phyloP scores from a whole-genome alignment of 495 filamentous ascomycete genomes.

The Aspergillus taichungensis region DNA sequence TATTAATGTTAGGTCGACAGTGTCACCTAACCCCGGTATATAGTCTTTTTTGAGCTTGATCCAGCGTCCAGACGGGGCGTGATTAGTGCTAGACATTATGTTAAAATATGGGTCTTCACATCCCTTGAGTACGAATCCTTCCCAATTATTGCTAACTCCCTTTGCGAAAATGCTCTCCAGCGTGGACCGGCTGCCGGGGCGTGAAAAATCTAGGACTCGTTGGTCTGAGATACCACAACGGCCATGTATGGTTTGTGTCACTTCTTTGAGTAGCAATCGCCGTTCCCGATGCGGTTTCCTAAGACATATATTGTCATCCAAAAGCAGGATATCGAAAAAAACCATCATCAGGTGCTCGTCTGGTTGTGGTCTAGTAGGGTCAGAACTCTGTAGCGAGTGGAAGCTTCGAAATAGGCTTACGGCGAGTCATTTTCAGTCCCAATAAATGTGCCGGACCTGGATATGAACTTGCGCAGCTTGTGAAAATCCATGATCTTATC shows the following conservation, averaged over 20 bases:
- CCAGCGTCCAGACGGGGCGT: constrained; percentile 40
- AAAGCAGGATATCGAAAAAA: constrained; percentile 67
- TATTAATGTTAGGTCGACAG: constrained; percentile 70
- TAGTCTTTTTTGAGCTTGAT: constrained; percentile 92
- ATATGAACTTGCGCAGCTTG: constrained; percentile 72
- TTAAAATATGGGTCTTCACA: constrained; percentile 70
- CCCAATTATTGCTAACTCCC: constrained; percentile 55
- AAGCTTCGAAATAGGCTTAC: constrained; percentile 25
- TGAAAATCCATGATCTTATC: constrained; percentile 59
- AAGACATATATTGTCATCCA: constrained; percentile 61
- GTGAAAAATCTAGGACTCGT: constrained; percentile 53
- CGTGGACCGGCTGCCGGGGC: constrained; percentile 24
- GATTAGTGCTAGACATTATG: constrained; percentile 26
- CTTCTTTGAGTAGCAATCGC: constrained; percentile 46
- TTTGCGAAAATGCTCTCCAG: constrained; percentile 56
- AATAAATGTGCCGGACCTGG: constrained; percentile 62
- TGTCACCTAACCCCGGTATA: constrained; percentile 69
- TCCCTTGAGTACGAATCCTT: constrained; percentile 74
- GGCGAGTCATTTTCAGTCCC: constrained; percentile 63
- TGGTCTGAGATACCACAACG: constrained; percentile 53
- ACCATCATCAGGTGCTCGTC: constrained; percentile 78
- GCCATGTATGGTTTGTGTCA: constrained; percentile 49
- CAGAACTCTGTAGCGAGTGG: too few species aligned
- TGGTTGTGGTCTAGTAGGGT: constrained; percentile 41
- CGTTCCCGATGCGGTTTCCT: constrained; percentile 51